Evolutionary conservation across 345 rosid species (phyloP).

Genomic region (Lagerstroemia speciosa): DNA sequence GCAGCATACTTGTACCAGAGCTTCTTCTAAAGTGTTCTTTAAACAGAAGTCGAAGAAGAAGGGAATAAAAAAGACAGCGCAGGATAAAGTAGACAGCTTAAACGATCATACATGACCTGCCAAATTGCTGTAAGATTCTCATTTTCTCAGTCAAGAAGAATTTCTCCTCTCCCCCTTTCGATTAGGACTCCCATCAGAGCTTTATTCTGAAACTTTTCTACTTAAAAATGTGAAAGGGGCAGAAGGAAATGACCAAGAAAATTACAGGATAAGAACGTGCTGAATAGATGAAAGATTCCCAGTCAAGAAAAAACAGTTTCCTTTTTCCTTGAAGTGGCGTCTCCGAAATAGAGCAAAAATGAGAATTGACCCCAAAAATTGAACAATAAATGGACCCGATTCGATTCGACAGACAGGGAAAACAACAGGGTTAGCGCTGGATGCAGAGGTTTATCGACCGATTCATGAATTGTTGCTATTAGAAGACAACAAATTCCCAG

Average conservation of each 20-base stretch:
- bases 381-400: background rate
- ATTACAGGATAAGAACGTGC: too few relatives aligned
- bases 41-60: background rate
- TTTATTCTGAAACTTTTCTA: too few relatives aligned
- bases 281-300: too few relatives aligned
- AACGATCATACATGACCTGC: too few relatives aligned
- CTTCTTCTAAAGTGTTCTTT: background rate
- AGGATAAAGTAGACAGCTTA: background rate
- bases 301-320: background rate
- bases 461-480: slow-evolving; percentile 46
- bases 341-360: background rate
- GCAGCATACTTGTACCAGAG: background rate
- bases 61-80: background rate
- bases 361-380: background rate
- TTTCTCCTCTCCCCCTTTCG: too few relatives aligned
- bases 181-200: too few relatives aligned
- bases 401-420: background rate
- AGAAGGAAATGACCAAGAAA: too few relatives aligned
- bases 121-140: too few relatives aligned
- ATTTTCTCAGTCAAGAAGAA: too few relatives aligned
- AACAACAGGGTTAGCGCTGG: slow-evolving; percentile 32
- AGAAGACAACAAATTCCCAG: slow-evolving; percentile 31
- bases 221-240: too few relatives aligned
- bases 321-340: background rate
- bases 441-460: slow-evolving; percentile 99